These are phyloP conservation scores for Phlyctochytrium bullatum DNA, from an alignment of 192 early-diverging fungal species.

Conservation along the genomic window DNA sequence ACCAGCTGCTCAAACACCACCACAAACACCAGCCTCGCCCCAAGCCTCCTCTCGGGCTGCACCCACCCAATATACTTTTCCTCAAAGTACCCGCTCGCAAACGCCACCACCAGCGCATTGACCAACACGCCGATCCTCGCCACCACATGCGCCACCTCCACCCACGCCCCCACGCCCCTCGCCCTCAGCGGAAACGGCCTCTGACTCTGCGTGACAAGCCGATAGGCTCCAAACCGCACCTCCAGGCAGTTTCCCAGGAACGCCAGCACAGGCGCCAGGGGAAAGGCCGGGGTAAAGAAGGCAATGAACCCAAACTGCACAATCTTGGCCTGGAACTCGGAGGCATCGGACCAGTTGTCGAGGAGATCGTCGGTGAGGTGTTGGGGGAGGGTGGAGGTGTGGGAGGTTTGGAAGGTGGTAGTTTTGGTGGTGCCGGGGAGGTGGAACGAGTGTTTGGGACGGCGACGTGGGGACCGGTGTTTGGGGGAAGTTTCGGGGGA, in stretches of 20 bases:
- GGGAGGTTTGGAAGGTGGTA: background rate
- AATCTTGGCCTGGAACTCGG: slow-evolving; percentile 27
- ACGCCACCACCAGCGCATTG: slow-evolving; percentile 41
- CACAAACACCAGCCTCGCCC: slow-evolving; percentile 34
- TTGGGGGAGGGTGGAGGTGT: background rate
- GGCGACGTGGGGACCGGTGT: background rate
- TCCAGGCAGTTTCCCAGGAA: slow-evolving; percentile 58
- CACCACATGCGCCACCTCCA: background rate
- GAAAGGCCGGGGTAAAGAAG: slow-evolving; percentile 65
- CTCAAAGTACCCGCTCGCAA: slow-evolving; percentile 28
- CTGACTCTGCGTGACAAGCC: slow-evolving; percentile 17
- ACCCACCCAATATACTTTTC: slow-evolving; percentile 11
- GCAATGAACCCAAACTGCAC: slow-evolving; percentile 71
- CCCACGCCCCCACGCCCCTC: slow-evolving; percentile 28
- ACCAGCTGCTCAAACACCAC: slow-evolving; percentile 38
- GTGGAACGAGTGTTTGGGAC: no score
- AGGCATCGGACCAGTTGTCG: slow-evolving; percentile 2
- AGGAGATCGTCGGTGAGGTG: slow-evolving; percentile 13
- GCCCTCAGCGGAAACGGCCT: slow-evolving; percentile 27
- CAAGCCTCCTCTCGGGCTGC: slow-evolving; percentile 11
- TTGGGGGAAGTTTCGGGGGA: background rate
- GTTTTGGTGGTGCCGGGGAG: no score
- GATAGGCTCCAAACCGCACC: slow-evolving; percentile 53
- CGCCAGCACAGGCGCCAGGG: slow-evolving; percentile 67
- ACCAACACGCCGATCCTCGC: slow-evolving; percentile 17